Base-by-base conservation (phyloP, 345 rosid species). In the Corchorus olitorius region DNA sequence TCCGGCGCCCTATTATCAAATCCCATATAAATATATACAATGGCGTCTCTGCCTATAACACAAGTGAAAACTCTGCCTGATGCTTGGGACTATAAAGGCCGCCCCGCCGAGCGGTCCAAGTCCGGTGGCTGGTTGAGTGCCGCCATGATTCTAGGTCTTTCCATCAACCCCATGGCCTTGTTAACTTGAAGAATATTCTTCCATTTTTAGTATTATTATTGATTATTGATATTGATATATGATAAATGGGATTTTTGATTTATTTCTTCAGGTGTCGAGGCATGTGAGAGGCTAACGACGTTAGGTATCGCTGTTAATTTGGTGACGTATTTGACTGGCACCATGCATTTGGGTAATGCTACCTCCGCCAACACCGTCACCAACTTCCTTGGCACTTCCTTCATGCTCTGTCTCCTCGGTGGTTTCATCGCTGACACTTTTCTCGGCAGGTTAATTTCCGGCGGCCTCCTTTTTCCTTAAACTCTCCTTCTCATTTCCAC, bases 11-110 rank as follows among this genome's bases (percentile, higher is more conserved):
- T 39, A 10, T 35, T 37, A 2, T 11, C 73, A 5, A 34, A 2
- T 19, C 72, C 74, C 61, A n/a, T n/a, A n/a, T n/a, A n/a, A n/a
- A n/a, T n/a, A n/a, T n/a, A n/a, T n/a, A n/a, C n/a, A 53, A 13
- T 48, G 19, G 27, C 27, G 89, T 75, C 83, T 73, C 88, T 90
- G 43, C 91, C 97, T 62, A 79, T 81, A 80, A 83, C 90, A 4
- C 86, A 84, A 43, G 79, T 77, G 63, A 80, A 87, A 33, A 88
- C 82, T 65, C 84, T 93, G 79, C 72, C 84, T 3, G 99, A 96
- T 83, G 98, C 97, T 62, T 93, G 98, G 97, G 97, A 96, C 86
- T 92, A 83, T 83, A 89, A 89, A 78, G 98, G 99, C 83, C 89
- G 89, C 22, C 90, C 93, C 0, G 92, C 97, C 60, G 88, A 86